phyloP scores from a whole-genome alignment of 2,329 filamentous ascomycete genomes.

The Fusarium floridanum region DNA sequence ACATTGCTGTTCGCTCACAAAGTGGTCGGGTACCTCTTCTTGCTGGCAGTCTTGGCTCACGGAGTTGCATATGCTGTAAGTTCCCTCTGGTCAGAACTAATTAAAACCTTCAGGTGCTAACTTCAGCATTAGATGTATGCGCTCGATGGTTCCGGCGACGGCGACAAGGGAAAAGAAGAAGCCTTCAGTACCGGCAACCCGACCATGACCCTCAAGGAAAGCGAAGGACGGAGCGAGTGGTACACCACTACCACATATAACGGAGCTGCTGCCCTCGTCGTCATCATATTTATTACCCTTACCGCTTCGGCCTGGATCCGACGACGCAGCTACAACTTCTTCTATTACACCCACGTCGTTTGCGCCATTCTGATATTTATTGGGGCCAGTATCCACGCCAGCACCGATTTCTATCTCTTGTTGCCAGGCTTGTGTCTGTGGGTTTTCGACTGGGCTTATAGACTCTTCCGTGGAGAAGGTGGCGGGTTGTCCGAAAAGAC shows the following conservation, averaged over 20 bases:
- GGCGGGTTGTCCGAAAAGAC: background rate
- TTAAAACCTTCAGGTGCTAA: background rate
- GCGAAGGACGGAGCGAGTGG: slow-evolving; percentile 11
- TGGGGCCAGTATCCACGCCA: slow-evolving; percentile 11
- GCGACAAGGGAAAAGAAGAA: background rate
- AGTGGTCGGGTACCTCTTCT: slow-evolving; percentile 10
- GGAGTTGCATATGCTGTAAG: slow-evolving; percentile 16
- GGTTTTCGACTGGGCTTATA: slow-evolving; percentile 7
- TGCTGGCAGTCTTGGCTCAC: background rate
- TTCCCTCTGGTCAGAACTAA: background rate
- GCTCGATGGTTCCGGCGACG: slow-evolving; percentile 11
- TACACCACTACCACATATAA: slow-evolving; percentile 17
- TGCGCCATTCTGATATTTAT: slow-evolving; percentile 3
- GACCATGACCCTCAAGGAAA: slow-evolving; percentile 15
- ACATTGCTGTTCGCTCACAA: slow-evolving; percentile 15
- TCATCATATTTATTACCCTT: slow-evolving; percentile 6
- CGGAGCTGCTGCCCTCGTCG: background rate
- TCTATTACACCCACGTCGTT: slow-evolving; percentile 17
- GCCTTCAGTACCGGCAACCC: slow-evolving; percentile 14
- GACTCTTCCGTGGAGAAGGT: slow-evolving; percentile 9
- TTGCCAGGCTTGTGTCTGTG: slow-evolving; percentile 14
- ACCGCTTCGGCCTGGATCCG: slow-evolving; percentile 11
- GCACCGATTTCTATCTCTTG: slow-evolving; percentile 18
- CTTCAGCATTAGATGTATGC: background rate
- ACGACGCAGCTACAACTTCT: slow-evolving; percentile 14